Evolutionary conservation across 1,284 basidiomycete genomes (phyloP), one percentile per base, ranked within the genome.

Genomic region (Sanghuangporus weigelae): DNA sequence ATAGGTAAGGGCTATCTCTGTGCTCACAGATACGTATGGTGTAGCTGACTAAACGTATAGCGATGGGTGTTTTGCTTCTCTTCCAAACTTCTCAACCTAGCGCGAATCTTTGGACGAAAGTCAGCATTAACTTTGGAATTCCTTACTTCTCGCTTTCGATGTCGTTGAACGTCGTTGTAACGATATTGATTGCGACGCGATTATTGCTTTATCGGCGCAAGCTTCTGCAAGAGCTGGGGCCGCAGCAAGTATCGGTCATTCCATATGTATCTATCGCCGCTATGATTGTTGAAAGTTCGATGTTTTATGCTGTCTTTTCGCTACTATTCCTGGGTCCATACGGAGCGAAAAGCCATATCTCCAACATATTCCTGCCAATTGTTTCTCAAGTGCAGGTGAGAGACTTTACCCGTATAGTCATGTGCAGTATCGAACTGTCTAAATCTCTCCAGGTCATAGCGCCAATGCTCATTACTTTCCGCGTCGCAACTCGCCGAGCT

Each of bases 151-250:
- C 67, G 1, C 69, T 78, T 8, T 73, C 78, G 10, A 69, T 77
- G 50, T 68, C 73, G 14, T 68, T 79, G 62, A 80, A 76, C 68
- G 68, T 79, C 39, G 42, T 78, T 19, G 59, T 76, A 44, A 79
- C 78, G 2, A 40, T 74, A 38, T 65, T 78, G 23, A 77, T 80
- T 42, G 73, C 75, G 8, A 63, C 59, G 3, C 75, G 77, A 3
- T 69, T 80, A 7, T 69, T 75, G 35, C 42, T 44, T n/a, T 44
- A 49, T 49, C 48, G 48, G 10, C 48, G 48, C 48, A 49, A 19
- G 16, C 48, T 69, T 69, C 56, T 71, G 74, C 21, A 26, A 16
- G 35, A n/a, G 14, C 49, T 54, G 8, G 51, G 51, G 14, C 21
- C 60, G 66, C 64, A 23, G 64, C 69, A 59, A 55, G 59, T 42